Conservation (phyloP, 2,329 filamentous ascomycete species). For the Phoma sp. region DNA sequence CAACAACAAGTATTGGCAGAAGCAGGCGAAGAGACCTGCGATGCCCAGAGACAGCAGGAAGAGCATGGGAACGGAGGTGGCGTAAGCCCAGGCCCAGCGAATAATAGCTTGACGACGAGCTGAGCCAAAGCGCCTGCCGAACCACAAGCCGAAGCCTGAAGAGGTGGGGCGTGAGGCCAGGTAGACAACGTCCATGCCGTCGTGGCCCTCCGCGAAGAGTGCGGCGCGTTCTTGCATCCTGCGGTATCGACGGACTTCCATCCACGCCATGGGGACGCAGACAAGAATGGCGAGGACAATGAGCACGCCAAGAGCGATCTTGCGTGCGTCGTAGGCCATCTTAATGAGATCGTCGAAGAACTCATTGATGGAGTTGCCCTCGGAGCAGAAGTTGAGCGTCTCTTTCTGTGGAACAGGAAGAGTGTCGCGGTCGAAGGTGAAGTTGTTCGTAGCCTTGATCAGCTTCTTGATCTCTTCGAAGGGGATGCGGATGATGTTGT, state of each 20-base stretch:
- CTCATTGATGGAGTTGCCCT: slow-evolving; percentile 78
- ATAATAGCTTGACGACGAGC: slow-evolving; percentile 73
- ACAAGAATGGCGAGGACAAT: slow-evolving; percentile 73
- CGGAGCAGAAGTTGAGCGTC: slow-evolving; percentile 84
- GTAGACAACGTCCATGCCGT: slow-evolving; percentile 88
- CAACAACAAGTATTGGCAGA: slow-evolving; percentile 84
- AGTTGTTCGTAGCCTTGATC: slow-evolving; percentile 74
- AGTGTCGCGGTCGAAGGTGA: slow-evolving; percentile 76
- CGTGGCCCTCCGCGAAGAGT: slow-evolving; percentile 72
- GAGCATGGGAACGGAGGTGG: slow-evolving; percentile 83
- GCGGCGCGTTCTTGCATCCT: slow-evolving; percentile 73
- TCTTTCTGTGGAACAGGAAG: slow-evolving; percentile 88
- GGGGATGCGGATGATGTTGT: slow-evolving; percentile 75
- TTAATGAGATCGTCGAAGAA: slow-evolving; percentile 81
- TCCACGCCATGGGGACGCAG: slow-evolving; percentile 79
- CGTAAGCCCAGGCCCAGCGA: slow-evolving; percentile 86
- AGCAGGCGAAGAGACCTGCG: slow-evolving; percentile 81
- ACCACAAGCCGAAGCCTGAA: slow-evolving; percentile 72
- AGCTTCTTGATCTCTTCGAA: slow-evolving; percentile 81
- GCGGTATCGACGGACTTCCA: slow-evolving; percentile 80
- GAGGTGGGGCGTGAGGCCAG: slow-evolving; percentile 83
- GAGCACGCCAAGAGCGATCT: slow-evolving; percentile 78
- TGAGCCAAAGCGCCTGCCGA: slow-evolving; percentile 70
- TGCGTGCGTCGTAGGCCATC: slow-evolving; percentile 72
- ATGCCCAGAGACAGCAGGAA: slow-evolving; percentile 84